Percentiles rank a stretch among this genome's conserved stretches.
Conservation (phyloP, 495 filamentous ascomycete species). For the Penicillium verhagenii region DNA sequence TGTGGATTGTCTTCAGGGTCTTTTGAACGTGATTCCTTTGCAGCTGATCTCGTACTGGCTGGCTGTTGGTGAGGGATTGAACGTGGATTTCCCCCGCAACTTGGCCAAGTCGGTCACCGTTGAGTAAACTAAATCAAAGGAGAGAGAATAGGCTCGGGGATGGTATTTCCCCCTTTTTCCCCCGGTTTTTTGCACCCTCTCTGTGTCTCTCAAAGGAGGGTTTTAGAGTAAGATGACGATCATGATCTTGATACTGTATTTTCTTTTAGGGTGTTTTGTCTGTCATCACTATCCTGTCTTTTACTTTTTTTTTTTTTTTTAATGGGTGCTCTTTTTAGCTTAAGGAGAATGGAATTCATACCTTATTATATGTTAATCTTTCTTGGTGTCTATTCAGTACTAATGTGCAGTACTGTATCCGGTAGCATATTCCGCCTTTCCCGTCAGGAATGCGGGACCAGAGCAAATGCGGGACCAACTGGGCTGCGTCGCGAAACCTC, state of each 20-base stretch:
- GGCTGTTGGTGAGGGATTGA: slow-evolving; percentile 90
- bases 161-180: slow-evolving; percentile 1
- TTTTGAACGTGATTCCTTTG: slow-evolving; percentile 95
- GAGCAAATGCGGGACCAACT: slow-evolving; percentile 17
- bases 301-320: slow-evolving; percentile 1
- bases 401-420: slow-evolving; percentile 12
- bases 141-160: background rate
- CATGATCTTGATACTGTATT: slow-evolving; percentile 27
- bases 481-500: slow-evolving; percentile 16
- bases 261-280: slow-evolving; percentile 21
- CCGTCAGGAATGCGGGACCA: slow-evolving; percentile 20
- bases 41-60: slow-evolving; percentile 99
- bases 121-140: slow-evolving; percentile 60
- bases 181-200: no score
- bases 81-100: slow-evolving; percentile 97
- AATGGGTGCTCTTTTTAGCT: slow-evolving; percentile 9
- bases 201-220: no score
- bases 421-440: slow-evolving; percentile 22
- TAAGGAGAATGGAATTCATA: slow-evolving; percentile 20
- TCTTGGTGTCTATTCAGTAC: slow-evolving; percentile 15
- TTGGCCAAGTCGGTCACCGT: slow-evolving; percentile 98
- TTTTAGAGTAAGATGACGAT: slow-evolving; percentile 25
- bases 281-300: background rate
- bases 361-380: slow-evolving; percentile 1
- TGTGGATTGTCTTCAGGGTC: slow-evolving; percentile 90